These are phyloP conservation scores for Puccinia horiana DNA, from an alignment of 1,284 basidiomycete genomes.

Conservation along the genomic window DNA sequence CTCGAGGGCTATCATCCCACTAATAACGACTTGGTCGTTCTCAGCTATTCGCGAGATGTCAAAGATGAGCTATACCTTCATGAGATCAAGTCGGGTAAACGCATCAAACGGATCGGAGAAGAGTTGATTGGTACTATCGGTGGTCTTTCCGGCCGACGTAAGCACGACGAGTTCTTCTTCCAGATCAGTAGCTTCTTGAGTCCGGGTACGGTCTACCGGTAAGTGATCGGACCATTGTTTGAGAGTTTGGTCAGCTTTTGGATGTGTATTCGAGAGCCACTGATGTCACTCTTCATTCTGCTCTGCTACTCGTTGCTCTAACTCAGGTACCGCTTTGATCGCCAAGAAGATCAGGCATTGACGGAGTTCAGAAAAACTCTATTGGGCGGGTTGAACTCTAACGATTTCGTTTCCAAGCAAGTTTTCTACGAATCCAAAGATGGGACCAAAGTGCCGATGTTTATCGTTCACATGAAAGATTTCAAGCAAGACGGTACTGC, in stretches of 20 bases:
- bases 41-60: slow-evolving; percentile 76
- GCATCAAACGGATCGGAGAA: slow-evolving; percentile 66
- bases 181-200: slow-evolving; percentile 72
- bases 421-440: slow-evolving; percentile 78
- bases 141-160: slow-evolving; percentile 64
- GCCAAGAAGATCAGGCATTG: slow-evolving; percentile 63
- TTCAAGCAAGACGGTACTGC: slow-evolving; percentile 74
- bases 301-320: neutral
- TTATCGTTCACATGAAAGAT: slow-evolving; percentile 74
- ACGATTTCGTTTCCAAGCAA: slow-evolving; percentile 74
- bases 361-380: slow-evolving; percentile 67
- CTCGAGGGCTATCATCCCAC: slow-evolving; percentile 66
- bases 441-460: slow-evolving; percentile 81
- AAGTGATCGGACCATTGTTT: slow-evolving; percentile 59
- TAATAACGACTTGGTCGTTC: slow-evolving; percentile 66
- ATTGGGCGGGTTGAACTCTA: slow-evolving; percentile 68
- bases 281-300: neutral
- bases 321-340: slow-evolving; percentile 42
- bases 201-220: slow-evolving; percentile 70
- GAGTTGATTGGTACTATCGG: slow-evolving; percentile 73
- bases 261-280: slow-evolving; percentile 43
- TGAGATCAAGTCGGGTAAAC: slow-evolving; percentile 65
- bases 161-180: slow-evolving; percentile 71
- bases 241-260: slow-evolving; percentile 57
- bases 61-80: slow-evolving; percentile 80